Conservation (phyloP, 805 yeast species). For the Dipodascopsis uninucleata region DNA sequence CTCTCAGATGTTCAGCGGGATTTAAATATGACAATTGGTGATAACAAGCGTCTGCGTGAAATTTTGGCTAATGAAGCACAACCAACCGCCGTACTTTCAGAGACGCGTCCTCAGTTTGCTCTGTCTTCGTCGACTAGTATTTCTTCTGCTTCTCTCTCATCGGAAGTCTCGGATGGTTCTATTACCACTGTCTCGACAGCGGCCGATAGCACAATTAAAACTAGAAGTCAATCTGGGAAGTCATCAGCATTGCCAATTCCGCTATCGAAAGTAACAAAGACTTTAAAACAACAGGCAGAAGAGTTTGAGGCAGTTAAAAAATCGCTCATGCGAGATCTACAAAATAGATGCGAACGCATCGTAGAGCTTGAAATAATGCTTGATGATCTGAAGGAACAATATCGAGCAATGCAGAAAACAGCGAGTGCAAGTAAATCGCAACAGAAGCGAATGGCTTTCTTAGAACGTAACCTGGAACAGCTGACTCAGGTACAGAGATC, state of each 20-base stretch:
- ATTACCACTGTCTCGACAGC: too few relatives aligned
- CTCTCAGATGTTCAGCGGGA: slow-evolving; percentile 18
- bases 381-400: slow-evolving; percentile 40
- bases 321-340: slow-evolving; percentile 33
- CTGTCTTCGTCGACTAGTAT: slow-evolving; percentile 6
- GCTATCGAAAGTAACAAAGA: too few relatives aligned
- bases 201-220: too few relatives aligned
- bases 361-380: slow-evolving; percentile 45
- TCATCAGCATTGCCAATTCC: too few relatives aligned
- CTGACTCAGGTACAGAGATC: slow-evolving; percentile 58
- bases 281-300: slow-evolving; percentile 17
- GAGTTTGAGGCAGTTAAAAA: slow-evolving; percentile 31
- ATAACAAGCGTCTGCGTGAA: slow-evolving; percentile 19
- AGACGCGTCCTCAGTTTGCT: slow-evolving; percentile 7
- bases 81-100: not conserved
- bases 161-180: too few relatives aligned
- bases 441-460: slow-evolving; percentile 48
- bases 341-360: slow-evolving; percentile 38
- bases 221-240: too few relatives aligned
- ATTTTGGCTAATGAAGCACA: slow-evolving; percentile 2
- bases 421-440: slow-evolving; percentile 31
- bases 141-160: slow-evolving; percentile 13
- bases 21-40: slow-evolving; percentile 11
- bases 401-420: slow-evolving; percentile 32
- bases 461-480: slow-evolving; percentile 57